These are phyloP conservation scores for Cladobotryum mycophilum DNA, from an alignment of 2,329 filamentous ascomycete genomes.

Conservation along the genomic window DNA sequence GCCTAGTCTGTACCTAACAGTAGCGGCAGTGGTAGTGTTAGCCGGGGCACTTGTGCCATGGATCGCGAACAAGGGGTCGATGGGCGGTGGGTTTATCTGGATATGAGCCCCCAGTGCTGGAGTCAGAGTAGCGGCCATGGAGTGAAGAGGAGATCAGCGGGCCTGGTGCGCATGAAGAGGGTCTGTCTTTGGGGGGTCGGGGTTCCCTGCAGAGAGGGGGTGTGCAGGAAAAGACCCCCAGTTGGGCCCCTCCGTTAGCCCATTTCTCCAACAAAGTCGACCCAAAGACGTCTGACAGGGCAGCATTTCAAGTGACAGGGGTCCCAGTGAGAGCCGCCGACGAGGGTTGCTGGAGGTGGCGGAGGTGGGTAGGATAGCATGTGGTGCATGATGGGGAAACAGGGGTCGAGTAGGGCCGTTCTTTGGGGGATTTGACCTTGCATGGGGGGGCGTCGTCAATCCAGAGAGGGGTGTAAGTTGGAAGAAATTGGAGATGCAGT, in stretches of 20 bases:
- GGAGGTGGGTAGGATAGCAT: conserved; percentile 5
- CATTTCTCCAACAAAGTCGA: neutral
- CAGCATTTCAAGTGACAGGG: conserved; percentile 5
- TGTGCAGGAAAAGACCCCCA: conserved; percentile 2
- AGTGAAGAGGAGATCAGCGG: conserved; percentile 12
- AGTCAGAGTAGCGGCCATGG: conserved; percentile 9
- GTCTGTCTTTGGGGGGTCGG: conserved; percentile 7
- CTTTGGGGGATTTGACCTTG: neutral
- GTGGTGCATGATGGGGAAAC: conserved; percentile 13
- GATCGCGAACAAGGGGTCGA: conserved; percentile 10
- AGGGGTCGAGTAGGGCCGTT: conserved; percentile 13
- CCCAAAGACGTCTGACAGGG: conserved; percentile 7
- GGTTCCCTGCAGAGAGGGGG: conserved; percentile 7
- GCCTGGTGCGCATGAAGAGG: conserved; percentile 12
- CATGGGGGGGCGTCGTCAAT: conserved; percentile 8
- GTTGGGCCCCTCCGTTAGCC: conserved; percentile 1
- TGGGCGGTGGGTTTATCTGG: conserved; percentile 12
- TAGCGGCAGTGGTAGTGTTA: conserved; percentile 10
- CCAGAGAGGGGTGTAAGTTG: conserved; percentile 1
- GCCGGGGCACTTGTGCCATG: conserved; percentile 11
- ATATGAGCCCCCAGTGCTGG: conserved; percentile 9
- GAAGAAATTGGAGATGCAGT: conserved; percentile 4
- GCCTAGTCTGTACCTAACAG: conserved; percentile 7
- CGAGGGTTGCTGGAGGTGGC: neutral
- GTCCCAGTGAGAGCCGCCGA: conserved; percentile 9